These are phyloP conservation scores for Pleurotus ostreatus DNA, from an alignment of 768 basidiomycete species.

Conservation along the genomic window DNA sequence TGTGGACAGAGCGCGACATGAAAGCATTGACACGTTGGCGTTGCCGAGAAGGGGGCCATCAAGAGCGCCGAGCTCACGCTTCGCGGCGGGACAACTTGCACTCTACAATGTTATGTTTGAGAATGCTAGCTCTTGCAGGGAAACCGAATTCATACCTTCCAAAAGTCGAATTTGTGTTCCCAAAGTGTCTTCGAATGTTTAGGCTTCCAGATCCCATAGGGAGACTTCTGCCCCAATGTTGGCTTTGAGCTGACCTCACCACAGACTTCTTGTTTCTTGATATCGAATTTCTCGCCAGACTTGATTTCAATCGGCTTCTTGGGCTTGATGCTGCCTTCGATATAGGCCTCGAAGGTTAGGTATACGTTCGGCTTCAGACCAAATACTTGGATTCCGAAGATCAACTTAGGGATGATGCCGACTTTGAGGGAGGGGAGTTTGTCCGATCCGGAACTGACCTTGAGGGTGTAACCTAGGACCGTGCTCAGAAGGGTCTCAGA, in stretches of 20 bases:
- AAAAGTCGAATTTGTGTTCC: constrained; percentile 3
- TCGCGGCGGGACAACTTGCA: too few species aligned
- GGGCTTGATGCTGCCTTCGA: background rate
- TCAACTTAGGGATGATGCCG: constrained; percentile 3
- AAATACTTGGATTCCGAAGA: background rate
- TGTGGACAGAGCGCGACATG: too few species aligned
- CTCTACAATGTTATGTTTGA: too few species aligned
- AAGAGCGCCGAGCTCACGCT: too few species aligned
- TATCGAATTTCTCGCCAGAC: constrained; percentile 1
- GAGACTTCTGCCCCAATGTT: background rate
- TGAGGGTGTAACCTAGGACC: background rate
- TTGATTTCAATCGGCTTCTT: background rate
- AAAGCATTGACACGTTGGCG: too few species aligned
- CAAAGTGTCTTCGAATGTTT: background rate
- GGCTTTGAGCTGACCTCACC: background rate
- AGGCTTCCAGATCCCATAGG: background rate
- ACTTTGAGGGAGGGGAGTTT: background rate
- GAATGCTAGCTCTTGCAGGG: too few species aligned
- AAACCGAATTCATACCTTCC: background rate
- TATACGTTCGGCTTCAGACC: constrained; percentile 2
- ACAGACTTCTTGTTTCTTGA: background rate
- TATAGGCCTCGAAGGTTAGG: background rate
- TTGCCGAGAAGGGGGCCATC: too few species aligned
- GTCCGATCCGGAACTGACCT: background rate
- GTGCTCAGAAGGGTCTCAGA: too few species aligned